These are phyloP conservation scores for Fomitiporia mediterranea DNA, from an alignment of 1,284 basidiomycete genomes.

Conservation along the genomic window DNA sequence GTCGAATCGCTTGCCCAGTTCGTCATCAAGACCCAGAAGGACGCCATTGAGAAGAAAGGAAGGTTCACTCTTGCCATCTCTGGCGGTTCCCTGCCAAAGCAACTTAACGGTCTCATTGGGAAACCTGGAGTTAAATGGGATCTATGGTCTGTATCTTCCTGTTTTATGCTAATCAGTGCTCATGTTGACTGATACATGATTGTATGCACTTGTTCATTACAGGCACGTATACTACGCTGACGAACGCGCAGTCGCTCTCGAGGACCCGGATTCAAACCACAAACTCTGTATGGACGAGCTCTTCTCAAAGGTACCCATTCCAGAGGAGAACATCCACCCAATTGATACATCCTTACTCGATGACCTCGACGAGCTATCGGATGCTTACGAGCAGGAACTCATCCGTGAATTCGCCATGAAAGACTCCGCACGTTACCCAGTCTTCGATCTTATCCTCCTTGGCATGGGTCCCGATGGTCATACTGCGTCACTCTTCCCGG, in stretches of 20 bases:
- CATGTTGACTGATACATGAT: background rate
- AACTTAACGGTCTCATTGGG: slow-evolving; percentile 71
- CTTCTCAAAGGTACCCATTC: slow-evolving; percentile 84
- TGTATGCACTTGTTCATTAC: slow-evolving; percentile 18
- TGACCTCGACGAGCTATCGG: slow-evolving; percentile 84
- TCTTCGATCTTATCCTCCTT: slow-evolving; percentile 92
- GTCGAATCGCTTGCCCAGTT: slow-evolving; percentile 72
- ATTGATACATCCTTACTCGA: slow-evolving; percentile 72
- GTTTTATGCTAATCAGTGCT: slow-evolving; percentile 9
- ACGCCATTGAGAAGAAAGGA: slow-evolving; percentile 83
- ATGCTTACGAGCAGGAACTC: slow-evolving; percentile 92
- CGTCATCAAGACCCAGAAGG: slow-evolving; percentile 84
- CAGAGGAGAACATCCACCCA: slow-evolving; percentile 75
- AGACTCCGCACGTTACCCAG: slow-evolving; percentile 88
- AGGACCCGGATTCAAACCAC: slow-evolving; percentile 93
- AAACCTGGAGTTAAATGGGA: slow-evolving; percentile 86
- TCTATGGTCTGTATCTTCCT: slow-evolving; percentile 68
- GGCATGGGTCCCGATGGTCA: slow-evolving; percentile 96
- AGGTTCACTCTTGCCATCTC: slow-evolving; percentile 92
- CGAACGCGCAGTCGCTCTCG: slow-evolving; percentile 92
- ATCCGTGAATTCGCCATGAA: slow-evolving; percentile 87
- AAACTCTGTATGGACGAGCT: slow-evolving; percentile 70
- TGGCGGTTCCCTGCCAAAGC: slow-evolving; percentile 88
- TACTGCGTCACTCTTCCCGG: slow-evolving; percentile 94
- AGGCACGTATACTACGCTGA: slow-evolving; percentile 99